Conservation (phyloP, 108 stramenopile genomes). For the Cyclostephanos invisitatus region DNA sequence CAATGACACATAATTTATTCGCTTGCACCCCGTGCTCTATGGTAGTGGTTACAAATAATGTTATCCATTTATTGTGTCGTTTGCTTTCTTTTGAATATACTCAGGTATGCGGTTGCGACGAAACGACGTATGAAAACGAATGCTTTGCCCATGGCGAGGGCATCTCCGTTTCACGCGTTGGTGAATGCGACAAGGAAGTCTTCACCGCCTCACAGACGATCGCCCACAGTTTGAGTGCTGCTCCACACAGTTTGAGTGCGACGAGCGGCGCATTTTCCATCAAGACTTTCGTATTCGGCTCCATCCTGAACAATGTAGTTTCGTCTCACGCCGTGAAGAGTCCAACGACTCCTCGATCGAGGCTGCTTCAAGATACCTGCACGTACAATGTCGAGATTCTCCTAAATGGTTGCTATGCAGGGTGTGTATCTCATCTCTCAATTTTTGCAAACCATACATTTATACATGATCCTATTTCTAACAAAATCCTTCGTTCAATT, state of each 20-base stretch:
- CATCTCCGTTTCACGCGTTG: conserved; percentile 1
- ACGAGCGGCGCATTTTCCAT: conserved; percentile 10
- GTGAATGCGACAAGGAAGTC: not conserved
- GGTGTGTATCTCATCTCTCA: no score
- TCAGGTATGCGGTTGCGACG: conserved; percentile 5
- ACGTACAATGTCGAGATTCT: conserved; percentile 19
- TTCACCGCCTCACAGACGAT: no score
- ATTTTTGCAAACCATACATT: no score
- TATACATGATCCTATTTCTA: no score
- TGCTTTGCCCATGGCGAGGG: not conserved
- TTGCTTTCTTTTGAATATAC: not conserved
- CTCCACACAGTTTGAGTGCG: not conserved
- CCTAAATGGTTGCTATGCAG: conserved; percentile 9
- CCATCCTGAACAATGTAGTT: conserved; percentile 5
- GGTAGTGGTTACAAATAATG: no score
- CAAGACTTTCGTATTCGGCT: conserved; percentile 8
- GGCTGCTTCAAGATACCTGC: conserved; percentile 8
- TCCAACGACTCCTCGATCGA: not conserved
- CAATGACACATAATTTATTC: not conserved
- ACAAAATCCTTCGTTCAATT: not conserved
- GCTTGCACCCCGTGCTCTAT: no score
- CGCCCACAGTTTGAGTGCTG: not conserved
- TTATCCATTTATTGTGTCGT: no score
- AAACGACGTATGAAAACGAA: not conserved
- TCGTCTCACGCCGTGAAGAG: not conserved